Evolutionary conservation across 208 protist genomes (phyloP), one percentile per base, ranked within the genome.

Genomic region (Angomonas deanei): DNA sequence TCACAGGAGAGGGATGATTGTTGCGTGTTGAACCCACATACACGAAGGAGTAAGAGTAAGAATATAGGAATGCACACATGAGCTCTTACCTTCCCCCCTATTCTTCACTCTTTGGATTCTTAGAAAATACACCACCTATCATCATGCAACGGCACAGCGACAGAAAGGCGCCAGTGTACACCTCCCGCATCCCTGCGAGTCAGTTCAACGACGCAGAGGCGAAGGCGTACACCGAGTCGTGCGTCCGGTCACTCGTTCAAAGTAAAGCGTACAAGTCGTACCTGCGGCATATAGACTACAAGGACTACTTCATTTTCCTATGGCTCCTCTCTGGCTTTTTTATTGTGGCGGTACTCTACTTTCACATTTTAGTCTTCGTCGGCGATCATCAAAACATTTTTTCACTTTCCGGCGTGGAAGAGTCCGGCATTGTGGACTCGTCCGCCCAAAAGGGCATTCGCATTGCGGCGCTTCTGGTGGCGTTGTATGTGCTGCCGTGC

Each of bases 261-360:
- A 76, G 70, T 34, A 76, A 84, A n/a, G 55, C 64, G 60, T 93
- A 83, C 61, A 48, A 72, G 50, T 64, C 68, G 5, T 93, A 90
- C 49, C 59, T 75, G n/a, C 61, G 52, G 0, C 80, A 93, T 48
- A 32, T 82, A 19, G 75, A 84, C 55, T 90, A 93, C 68, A 75
- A 66, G 50, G 80, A 87, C 61, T 65, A 67, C 1, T 60, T 93
- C 15, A 84, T 82, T 33, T 53, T 88, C 46, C 74, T 74, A 24
- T 93, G 86, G 86, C 82, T 93, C 50, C 69, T 93, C 8, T 70
- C 70, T 28, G 77, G 72, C 0, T 72, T 93, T 55, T 72, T 68
- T 2, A 52, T 92, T 15, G 68, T 74, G 21, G 66, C 70, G 28
- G 71, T 82, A 17, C 68, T 89, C 24, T 90, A 84, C 62, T 82